These are phyloP conservation scores for Aureobasidium melanogenum DNA, from an alignment of 2,329 filamentous ascomycete genomes.

Conservation along the genomic window DNA sequence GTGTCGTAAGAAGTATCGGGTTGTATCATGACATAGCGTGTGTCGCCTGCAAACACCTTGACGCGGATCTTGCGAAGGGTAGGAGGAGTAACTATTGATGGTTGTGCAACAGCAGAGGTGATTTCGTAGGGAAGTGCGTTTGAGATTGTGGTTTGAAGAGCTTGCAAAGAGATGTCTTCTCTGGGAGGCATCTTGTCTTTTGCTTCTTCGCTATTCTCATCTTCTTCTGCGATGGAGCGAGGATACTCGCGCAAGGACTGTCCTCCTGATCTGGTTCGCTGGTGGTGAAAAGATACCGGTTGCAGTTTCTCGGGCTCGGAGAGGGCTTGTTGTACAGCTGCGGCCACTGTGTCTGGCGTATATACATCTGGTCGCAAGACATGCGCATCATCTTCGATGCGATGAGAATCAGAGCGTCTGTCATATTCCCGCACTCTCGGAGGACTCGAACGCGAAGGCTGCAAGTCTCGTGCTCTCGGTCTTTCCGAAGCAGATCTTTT, in stretches of 20 bases:
- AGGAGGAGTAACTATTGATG: conserved; percentile 13
- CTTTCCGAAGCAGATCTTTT: conserved; percentile 33
- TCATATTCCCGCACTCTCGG: neutral
- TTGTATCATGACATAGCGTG: conserved; percentile 82
- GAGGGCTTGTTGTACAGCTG: conserved; percentile 19
- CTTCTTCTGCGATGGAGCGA: conserved; percentile 71
- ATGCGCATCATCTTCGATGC: neutral
- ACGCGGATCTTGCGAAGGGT: conserved; percentile 72
- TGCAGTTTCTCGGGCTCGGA: conserved; percentile 12
- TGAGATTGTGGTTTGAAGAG: conserved; percentile 1
- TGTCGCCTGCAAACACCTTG: conserved; percentile 83
- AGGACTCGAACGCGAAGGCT: neutral
- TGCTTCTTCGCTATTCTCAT: conserved; percentile 48
- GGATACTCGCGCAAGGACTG: conserved; percentile 29
- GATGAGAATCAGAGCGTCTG: neutral
- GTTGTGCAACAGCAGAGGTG: conserved; percentile 30
- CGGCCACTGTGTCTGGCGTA: neutral
- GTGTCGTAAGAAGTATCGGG: conserved; percentile 65
- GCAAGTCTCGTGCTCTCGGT: conserved; percentile 18
- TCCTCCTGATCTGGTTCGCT: conserved; percentile 24
- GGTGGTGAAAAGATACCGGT: conserved; percentile 8
- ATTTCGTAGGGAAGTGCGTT: conserved; percentile 49
- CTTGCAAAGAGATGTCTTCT: conserved; percentile 31
- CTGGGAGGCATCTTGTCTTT: neutral
- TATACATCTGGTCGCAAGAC: conserved; percentile 4